phyloP scores from a whole-genome alignment of 768 basidiomycete species.

The Boletus barrowsii region DNA sequence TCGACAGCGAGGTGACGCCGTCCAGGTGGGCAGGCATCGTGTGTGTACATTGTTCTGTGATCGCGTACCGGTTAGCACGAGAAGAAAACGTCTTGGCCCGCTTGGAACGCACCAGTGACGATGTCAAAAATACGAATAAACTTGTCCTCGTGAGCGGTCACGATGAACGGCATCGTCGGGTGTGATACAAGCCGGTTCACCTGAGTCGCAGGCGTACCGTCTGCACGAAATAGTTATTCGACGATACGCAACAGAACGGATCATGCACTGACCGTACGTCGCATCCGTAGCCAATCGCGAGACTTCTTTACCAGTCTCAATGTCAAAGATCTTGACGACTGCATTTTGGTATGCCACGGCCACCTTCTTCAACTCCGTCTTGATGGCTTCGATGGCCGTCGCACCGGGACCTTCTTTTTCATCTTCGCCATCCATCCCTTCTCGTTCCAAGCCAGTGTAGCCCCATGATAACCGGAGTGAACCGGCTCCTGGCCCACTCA shows the following conservation, averaged over 20 bases:
- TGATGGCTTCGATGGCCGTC: slow-evolving; percentile 80
- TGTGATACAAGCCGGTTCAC: slow-evolving; percentile 87
- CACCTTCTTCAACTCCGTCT: slow-evolving; percentile 78
- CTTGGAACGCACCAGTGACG: slow-evolving; percentile 56
- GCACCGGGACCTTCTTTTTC: slow-evolving; percentile 60
- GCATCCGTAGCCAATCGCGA: slow-evolving; percentile 57
- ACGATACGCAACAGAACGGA: not conserved
- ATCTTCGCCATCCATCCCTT: slow-evolving; percentile 34
- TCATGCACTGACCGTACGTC: slow-evolving; percentile 46
- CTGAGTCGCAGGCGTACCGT: slow-evolving; percentile 73
- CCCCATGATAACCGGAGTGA: slow-evolving; percentile 77
- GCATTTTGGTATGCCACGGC: slow-evolving; percentile 90
- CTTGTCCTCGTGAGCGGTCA: slow-evolving; percentile 93
- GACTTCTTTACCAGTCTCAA: slow-evolving; percentile 82
- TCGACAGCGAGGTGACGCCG: slow-evolving; percentile 85
- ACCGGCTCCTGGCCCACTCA: slow-evolving; percentile 58
- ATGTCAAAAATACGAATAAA: slow-evolving; percentile 89
- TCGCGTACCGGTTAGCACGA: slow-evolving; percentile 2
- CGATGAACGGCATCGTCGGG: slow-evolving; percentile 83
- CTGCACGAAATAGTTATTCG: slow-evolving; percentile 34
- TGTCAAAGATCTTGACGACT: slow-evolving; percentile 85
- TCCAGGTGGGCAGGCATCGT: slow-evolving; percentile 90
- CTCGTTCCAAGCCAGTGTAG: slow-evolving; percentile 61
- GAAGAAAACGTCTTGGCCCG: not conserved
- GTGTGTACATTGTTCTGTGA: slow-evolving; percentile 77